These are phyloP conservation scores for Aspergillus avenaceus DNA, from an alignment of 495 filamentous ascomycete species.

Conservation along the genomic window DNA sequence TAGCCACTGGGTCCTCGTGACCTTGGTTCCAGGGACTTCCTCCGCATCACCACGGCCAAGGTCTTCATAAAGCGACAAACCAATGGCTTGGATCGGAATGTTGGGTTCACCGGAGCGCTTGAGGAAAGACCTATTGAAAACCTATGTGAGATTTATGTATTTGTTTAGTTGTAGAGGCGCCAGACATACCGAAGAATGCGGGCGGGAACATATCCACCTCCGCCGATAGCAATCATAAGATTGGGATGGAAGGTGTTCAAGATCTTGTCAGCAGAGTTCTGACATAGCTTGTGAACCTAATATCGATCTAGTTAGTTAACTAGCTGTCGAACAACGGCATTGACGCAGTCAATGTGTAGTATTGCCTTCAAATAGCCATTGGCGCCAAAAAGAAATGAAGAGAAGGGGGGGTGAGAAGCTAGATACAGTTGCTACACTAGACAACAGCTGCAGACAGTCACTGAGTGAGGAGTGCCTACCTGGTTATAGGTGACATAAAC, in stretches of 20 bases:
- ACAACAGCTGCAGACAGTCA: neutral
- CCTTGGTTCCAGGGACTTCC: conserved; percentile 82
- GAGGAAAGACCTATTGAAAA: conserved; percentile 70
- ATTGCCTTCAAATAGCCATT: neutral
- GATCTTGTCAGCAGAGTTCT: conserved; percentile 73
- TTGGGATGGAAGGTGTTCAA: conserved; percentile 82
- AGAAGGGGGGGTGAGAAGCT: no score
- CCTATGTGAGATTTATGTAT: neutral
- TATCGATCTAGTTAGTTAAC: conserved; percentile 18
- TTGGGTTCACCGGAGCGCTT: conserved; percentile 84
- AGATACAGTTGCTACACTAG: no score
- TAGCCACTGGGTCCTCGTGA: conserved; percentile 97
- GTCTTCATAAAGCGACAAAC: conserved; percentile 91
- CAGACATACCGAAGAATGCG: conserved; percentile 76
- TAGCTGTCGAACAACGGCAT: neutral
- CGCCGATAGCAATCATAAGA: conserved; percentile 98
- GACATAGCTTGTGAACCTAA: conserved; percentile 96
- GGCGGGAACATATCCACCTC: conserved; percentile 94
- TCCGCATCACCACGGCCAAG: conserved; percentile 59
- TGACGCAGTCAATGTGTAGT: neutral
- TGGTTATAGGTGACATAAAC: conserved; percentile 95
- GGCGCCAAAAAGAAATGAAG: neutral
- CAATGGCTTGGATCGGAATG: conserved; percentile 99
- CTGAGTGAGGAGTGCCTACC: conserved; percentile 47
- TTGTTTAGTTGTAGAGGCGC: neutral